Evolutionary conservation across 345 rosid species (phyloP), one percentile per base, ranked within the genome.

Genomic region (Syzygium oleosum): DNA sequence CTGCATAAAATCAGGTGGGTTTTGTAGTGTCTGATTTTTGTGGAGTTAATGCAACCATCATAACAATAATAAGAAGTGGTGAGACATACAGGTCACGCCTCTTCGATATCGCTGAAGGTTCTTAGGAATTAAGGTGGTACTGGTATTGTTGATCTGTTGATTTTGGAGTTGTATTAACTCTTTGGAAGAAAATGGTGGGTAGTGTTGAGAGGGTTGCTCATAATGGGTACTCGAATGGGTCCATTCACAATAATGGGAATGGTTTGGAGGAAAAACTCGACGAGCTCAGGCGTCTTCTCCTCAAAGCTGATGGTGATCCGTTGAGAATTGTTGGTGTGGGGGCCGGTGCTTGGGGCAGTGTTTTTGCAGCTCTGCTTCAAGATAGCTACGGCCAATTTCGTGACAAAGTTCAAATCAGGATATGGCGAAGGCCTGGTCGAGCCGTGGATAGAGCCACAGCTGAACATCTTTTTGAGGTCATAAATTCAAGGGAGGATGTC

Each of bases 311-410:
- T 53, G 95, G 95, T 14, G 98, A 95, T 89, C 97, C 97, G 3
- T 88, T 95, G 90, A 92, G 97, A 89, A 95, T 95, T 55, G 98
- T 93, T 16, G 92, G 98, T 54, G 96, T 95, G 34, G 98, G 98
- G 58, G 97, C 98, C 0, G 98, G 98, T 27, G 98, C 98, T 61
- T 95, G 98, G 98, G 98, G 98, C 14, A 95, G 98, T 91, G 98
- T 95, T 87, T 95, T 95, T 85, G 93, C 95, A 17, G 96, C 98
- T 86, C 88, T 95, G 88, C 86, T 95, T 79, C 98, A 95, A 90
- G 97, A 95, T 54, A 94, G 91, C 87, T 95, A 94, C 52, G 97
- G 98, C 9, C 93, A 90, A 68, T 94, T 92, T 78, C 92, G 98
- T 12, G 96, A 95, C 43, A 95, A 94, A 91, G 90, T 95, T 85